phyloP scores from a whole-genome alignment of 106 monocot genomes.

The Gastrodia elata region DNA sequence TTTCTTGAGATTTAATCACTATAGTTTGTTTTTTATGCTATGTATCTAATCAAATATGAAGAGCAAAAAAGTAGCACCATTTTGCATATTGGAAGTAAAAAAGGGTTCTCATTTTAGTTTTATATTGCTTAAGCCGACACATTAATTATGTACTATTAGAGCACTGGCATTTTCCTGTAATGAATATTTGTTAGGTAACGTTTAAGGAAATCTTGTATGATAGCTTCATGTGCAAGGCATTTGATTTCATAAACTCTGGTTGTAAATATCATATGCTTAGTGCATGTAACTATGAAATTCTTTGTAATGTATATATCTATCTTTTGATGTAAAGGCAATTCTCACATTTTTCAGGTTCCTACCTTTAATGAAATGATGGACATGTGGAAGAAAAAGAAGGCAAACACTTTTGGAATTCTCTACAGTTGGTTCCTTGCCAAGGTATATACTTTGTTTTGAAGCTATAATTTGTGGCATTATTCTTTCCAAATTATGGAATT shows the following conservation, averaged over 20 bases:
- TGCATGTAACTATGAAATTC: not conserved
- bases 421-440: constrained; percentile 96
- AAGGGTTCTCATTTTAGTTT: not conserved
- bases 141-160: not conserved
- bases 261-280: not conserved
- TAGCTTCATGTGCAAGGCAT: not conserved
- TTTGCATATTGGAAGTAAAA: not conserved
- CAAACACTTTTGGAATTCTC: constrained; percentile 76
- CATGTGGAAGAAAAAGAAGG: constrained; percentile 83
- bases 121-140: not conserved
- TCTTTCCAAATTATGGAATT: not conserved
- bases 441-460: constrained; percentile 23
- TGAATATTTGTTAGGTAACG: not conserved
- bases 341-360: constrained; percentile 52
- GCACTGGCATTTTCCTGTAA: not conserved
- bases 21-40: too few relatives aligned
- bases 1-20: too few relatives aligned
- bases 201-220: not conserved
- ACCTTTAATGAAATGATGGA: constrained; percentile 84
- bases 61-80: not conserved
- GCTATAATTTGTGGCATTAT: not conserved
- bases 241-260: not conserved
- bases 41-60: too few relatives aligned
- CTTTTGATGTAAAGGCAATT: not conserved
- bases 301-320: not conserved